Evolutionary conservation across 192 early-diverging fungal genomes (phyloP).

Genomic region (Rhizoclosmatium sp.): DNA sequence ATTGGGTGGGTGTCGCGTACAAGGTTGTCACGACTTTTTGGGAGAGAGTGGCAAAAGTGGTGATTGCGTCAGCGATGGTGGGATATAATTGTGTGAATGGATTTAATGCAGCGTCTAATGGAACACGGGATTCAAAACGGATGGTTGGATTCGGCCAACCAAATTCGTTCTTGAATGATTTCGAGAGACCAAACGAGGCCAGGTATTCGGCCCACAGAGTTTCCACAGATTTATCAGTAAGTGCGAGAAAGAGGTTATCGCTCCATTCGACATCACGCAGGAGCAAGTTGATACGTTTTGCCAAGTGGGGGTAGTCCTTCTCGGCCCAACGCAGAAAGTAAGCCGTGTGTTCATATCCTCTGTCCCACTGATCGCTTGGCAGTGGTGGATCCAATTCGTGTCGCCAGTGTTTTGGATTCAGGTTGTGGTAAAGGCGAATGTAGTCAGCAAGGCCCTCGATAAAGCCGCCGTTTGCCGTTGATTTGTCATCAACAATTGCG

Average conservation of each 20-base stretch:
- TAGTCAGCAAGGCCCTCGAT: constrained; percentile 53
- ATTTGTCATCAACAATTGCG: background rate
- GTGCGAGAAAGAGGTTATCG: constrained; percentile 15
- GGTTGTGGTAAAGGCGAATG: constrained; percentile 24
- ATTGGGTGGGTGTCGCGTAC: background rate
- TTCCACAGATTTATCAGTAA: background rate
- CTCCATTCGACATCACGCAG: constrained; percentile 30
- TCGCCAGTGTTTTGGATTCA: constrained; percentile 37
- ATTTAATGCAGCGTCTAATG: background rate
- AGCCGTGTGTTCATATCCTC: constrained; percentile 48
- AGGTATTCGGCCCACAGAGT: constrained; percentile 30
- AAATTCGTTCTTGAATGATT: background rate
- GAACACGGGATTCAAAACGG: background rate
- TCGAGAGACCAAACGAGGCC: constrained; percentile 10
- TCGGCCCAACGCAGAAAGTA: constrained; percentile 46
- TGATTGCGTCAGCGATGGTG: background rate
- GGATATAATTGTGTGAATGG: background rate
- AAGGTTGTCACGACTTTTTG: background rate
- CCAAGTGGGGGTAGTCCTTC: background rate
- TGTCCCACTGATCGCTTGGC: constrained; percentile 33
- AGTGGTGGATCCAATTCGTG: constrained; percentile 4
- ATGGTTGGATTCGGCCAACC: constrained; percentile 16
- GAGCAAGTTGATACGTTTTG: constrained; percentile 15
- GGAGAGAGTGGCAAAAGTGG: background rate
- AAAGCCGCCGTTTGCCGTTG: constrained; percentile 42